Base-by-base conservation (phyloP, 2,329 filamentous ascomycete species). In the Clonostachys rhizophaga region DNA sequence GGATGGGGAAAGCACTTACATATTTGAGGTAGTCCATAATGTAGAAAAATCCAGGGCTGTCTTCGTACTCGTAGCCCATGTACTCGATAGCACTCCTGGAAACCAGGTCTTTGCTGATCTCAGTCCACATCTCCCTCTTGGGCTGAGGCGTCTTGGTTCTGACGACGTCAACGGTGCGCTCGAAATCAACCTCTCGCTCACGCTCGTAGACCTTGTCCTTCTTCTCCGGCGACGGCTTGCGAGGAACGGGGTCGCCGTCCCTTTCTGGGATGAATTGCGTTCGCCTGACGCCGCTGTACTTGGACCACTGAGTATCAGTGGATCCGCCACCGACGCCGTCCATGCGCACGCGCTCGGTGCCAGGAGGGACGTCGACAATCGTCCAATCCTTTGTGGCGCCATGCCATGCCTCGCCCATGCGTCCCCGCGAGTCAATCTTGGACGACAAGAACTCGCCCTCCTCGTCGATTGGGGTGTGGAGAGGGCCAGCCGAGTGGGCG, bases 41-140 rank as follows among this genome's bases (percentile, higher is more conserved):
- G 66, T 96, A 97, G 68, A 88, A 97, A 67, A 90, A 95, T 52
- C 79, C 81, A 46, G 90, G 86, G 0, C 89, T 94, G 74, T 97
- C 91, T 63, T 96, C 90, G 60, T 85, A 97, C 50, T 89, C 84
- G 66, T 96, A 97, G 4, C 89, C 89, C 60, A 85, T 71, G 58
- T 86, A 76, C 55, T 95, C 86, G 53, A 97, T 88, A 16, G 94
- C 94, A 62, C 96, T 91, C 45, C 86, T 83, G 49, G 86, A 76
- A 14, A 97, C 89, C 35, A 97, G 70, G 55, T 96, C 91, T 69
- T 95, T 96, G 42, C 92, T 95, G 56, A 99, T 90, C 68, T 97
- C 94, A 0, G 94, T 99, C 92, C 92, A 97, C 72, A 95, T 88
- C 50, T 86, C 82, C 47, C 79, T 77, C 34, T 77, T 69, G 45